Base-by-base conservation (phyloP, 2,329 filamentous ascomycete genomes). In the Aspergillus sp. region DNA sequence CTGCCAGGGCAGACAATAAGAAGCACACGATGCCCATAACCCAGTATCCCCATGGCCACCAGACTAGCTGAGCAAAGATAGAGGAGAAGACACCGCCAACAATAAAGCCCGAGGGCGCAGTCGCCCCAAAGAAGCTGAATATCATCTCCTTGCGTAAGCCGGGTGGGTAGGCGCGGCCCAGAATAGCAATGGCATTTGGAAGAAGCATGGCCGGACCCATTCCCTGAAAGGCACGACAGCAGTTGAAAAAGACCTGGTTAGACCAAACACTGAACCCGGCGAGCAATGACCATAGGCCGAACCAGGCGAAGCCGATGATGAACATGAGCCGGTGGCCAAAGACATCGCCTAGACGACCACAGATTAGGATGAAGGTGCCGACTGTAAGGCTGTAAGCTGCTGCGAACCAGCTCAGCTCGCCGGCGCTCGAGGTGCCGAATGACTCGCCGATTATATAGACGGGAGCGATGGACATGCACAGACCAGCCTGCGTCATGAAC, bases 161-260 rank as follows among this genome's bases (percentile, higher is more conserved):
- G 0, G 82, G 81, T 0, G 78, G 72, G 62, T 86, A 89, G 0
- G 80, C 78, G 1, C 76, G 74, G 8, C 85, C 86, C 0, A 89
- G 68, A n/a, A 90, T 77, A 2, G 85, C 86, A 12, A 89, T 71
- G 0, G 78, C 84, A 62, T 88, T 90, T 1, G 87, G 87, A 22
- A 89, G 74, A 5, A 81, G 74, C n/a, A 89, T 74, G 0, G 85
- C 84, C 0, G 85, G 83, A 0, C 87, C 88, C 7, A 76, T 71
- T 3, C 73, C 84, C 58, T 86, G 83, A 2, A 86, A 68, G 0
- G 80, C 82, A 5, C 84, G 76, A 22, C 76, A 76, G 24, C 78
- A 73, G 61, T 81, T 74, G 62, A 84, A 83, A 12, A 81, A 73
- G 0, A 75, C 70, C 5, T 75, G 81, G 59, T 54, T 63, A 7